These are phyloP conservation scores for Cornus florida DNA, from an alignment of 148 eudicot genomes.

Conservation along the genomic window DNA sequence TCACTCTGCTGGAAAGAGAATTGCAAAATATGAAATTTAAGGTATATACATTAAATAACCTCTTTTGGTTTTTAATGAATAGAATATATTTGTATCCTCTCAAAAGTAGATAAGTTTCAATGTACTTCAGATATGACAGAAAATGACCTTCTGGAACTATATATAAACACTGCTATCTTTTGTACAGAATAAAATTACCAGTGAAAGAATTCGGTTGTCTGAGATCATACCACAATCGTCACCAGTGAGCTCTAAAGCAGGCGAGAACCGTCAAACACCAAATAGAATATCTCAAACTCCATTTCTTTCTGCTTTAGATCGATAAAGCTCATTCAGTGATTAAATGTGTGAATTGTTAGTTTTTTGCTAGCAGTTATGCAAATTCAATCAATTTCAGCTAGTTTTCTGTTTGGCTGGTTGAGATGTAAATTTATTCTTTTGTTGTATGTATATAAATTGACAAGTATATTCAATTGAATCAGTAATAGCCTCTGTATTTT, in stretches of 20 bases:
- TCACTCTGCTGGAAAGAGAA: slow-evolving; percentile 62
- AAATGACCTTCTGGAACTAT: neutral
- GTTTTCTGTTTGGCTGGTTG: neutral
- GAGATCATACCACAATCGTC: slow-evolving; percentile 57
- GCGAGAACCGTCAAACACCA: slow-evolving; percentile 42
- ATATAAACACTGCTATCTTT: neutral
- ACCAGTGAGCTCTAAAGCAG: slow-evolving; percentile 40
- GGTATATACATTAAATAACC: slow-evolving; percentile 31
- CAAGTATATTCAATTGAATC: neutral
- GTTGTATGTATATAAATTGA: neutral
- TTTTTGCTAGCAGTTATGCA: slow-evolving; percentile 27
- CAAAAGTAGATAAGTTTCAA: no score
- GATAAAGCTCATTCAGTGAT: slow-evolving; percentile 29
- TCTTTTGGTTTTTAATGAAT: neutral
- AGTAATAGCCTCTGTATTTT: neutral
- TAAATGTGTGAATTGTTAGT: slow-evolving; percentile 3
- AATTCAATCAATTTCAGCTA: neutral
- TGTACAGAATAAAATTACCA: slow-evolving; percentile 47
- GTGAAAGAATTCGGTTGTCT: slow-evolving; percentile 59
- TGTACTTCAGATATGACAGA: no score
- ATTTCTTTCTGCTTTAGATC: slow-evolving; percentile 63
- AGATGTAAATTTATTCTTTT: slow-evolving; percentile 1
- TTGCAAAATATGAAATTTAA: slow-evolving; percentile 55
- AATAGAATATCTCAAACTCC: slow-evolving; percentile 49
- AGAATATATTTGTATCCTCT: neutral